A percentile compares a stretch with the other conserved stretches of the same genome.
Evolutionary conservation across 177 flowering plant species (phyloP).

Genomic region (Vitis hybrid): DNA sequence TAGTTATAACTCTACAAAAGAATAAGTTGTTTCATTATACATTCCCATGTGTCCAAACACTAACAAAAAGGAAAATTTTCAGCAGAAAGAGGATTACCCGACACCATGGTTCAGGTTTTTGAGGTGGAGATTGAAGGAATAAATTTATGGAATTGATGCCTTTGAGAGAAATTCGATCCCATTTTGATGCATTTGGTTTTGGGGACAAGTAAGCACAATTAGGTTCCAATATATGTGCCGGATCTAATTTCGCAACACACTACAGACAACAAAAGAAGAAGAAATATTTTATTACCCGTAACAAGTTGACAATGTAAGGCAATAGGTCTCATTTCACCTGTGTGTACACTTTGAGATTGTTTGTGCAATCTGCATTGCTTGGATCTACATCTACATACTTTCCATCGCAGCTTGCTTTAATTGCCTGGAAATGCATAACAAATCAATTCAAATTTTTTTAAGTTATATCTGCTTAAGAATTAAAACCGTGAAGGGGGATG

Average conservation of each 20-base stretch:
- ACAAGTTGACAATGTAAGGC: no score
- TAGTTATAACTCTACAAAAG: no score
- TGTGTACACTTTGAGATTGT: not conserved
- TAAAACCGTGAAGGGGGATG: no score
- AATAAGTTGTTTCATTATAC: no score
- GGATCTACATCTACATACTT: constrained; percentile 8
- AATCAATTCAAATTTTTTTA: not conserved
- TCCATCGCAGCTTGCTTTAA: not conserved
- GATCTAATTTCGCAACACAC: not conserved
- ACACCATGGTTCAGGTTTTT: constrained; percentile 2
- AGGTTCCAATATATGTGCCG: not conserved
- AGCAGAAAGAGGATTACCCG: not conserved
- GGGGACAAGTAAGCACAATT: not conserved
- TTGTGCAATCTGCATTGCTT: constrained; percentile 2
- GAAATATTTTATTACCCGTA: no score
- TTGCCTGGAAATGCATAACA: constrained; percentile 1
- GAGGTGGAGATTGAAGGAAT: not conserved
- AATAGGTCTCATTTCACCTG: not conserved
- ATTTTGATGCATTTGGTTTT: not conserved
- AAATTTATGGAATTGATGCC: not conserved
- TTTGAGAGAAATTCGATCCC: not conserved
- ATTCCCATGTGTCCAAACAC: no score
- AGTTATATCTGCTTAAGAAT: no score
- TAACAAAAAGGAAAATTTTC: no score
- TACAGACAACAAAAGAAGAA: not conserved